Percentiles rank a stretch among this genome's conserved stretches.
phyloP scores from a whole-genome alignment of 2,329 filamentous ascomycete species.

The Fusarium virguliforme region DNA sequence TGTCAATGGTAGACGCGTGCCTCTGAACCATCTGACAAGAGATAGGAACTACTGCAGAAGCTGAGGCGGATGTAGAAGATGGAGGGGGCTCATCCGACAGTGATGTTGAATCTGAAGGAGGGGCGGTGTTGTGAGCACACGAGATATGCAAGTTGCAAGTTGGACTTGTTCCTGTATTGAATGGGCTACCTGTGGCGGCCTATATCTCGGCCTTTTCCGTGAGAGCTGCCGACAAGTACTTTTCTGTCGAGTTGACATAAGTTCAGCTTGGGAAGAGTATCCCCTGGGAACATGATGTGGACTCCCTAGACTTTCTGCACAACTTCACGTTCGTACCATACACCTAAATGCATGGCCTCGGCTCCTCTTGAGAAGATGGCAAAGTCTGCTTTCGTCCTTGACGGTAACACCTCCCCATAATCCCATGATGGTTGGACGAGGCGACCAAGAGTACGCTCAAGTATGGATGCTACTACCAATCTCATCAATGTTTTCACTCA shows the following conservation, averaged over 20 bases:
- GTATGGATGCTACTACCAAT: not conserved
- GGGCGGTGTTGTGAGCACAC: slow-evolving; percentile 8
- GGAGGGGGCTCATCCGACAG: not conserved
- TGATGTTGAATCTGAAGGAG: slow-evolving; percentile 34
- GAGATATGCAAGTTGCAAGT: not conserved
- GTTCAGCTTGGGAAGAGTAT: not conserved
- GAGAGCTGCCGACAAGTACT: not conserved
- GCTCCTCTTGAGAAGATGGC: not conserved
- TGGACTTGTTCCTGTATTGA: not conserved
- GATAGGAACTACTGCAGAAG: not conserved
- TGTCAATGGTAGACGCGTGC: too few species aligned
- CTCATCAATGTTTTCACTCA: not conserved
- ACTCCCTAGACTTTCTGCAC: not conserved
- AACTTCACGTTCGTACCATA: not conserved
- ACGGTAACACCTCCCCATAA: not conserved
- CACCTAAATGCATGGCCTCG: not conserved
- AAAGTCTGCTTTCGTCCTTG: not conserved
- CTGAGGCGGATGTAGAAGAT: not conserved
- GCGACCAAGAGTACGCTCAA: not conserved
- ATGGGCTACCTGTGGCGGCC: not conserved
- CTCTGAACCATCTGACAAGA: not conserved
- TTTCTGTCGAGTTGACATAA: not conserved
- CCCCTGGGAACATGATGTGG: not conserved
- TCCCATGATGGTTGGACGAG: not conserved
- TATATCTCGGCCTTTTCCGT: not conserved